phyloP scores from a whole-genome alignment of 1,139 yeast genomes.

The Candida buenavistaensis region DNA sequence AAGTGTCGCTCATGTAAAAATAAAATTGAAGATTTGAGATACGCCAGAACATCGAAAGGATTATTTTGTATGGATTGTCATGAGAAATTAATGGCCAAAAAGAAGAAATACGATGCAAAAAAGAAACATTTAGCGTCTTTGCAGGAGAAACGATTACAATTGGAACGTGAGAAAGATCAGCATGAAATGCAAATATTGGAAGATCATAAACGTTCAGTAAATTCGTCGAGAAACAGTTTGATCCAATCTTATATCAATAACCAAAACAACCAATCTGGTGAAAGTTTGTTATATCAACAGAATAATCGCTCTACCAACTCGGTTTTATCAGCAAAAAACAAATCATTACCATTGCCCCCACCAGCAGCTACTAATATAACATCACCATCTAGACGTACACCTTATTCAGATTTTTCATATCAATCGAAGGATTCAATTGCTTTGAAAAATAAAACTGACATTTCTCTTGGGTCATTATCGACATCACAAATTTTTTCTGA shows the following conservation, averaged over 20 bases:
- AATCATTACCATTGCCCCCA: conserved; percentile 35
- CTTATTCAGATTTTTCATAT: conserved; percentile 1
- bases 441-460: conserved; percentile 1
- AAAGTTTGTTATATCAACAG: conserved; percentile 10
- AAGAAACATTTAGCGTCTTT: conserved; percentile 31
- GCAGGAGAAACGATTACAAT: conserved; percentile 12
- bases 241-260: conserved; percentile 15
- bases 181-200: conserved; percentile 8
- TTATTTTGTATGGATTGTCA: conserved; percentile 93
- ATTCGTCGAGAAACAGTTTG: conserved; percentile 14
- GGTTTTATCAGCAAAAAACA: conserved; percentile 23
- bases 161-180: conserved; percentile 10
- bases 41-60: conserved; percentile 93
- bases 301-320: conserved; percentile 16
- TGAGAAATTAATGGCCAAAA: conserved; percentile 74
- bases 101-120: conserved; percentile 52
- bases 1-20: conserved; percentile 87
- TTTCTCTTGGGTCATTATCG: conserved; percentile 4
- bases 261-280: conserved; percentile 5
- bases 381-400: conserved; percentile 1
- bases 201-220: conserved; percentile 9
- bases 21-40: conserved; percentile 84
- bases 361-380: too few species aligned
- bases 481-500: conserved; percentile 5
- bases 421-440: neutral